Evolutionary conservation across 345 rosid species (phyloP).

Genomic region (Eucalyptus sp.): DNA sequence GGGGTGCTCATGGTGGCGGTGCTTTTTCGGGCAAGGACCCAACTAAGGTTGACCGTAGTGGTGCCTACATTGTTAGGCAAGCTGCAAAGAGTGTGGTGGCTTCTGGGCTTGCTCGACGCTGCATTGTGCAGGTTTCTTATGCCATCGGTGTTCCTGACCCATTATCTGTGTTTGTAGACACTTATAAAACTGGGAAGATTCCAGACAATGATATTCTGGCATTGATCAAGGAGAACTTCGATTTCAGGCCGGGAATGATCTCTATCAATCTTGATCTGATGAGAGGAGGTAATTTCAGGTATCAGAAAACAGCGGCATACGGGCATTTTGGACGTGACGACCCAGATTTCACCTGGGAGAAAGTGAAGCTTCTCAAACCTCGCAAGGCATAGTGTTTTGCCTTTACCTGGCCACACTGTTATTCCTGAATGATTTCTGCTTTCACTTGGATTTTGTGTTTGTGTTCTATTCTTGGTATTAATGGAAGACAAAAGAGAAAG

Average conservation of each 20-base stretch:
- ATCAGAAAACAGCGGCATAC: conserved; percentile 13
- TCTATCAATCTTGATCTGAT: conserved; percentile 9
- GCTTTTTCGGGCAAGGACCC: conserved; percentile 17
- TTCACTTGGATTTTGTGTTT: neutral
- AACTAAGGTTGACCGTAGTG: conserved; percentile 14
- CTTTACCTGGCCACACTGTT: neutral
- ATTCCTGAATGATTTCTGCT: neutral
- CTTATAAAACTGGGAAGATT: conserved; percentile 7
- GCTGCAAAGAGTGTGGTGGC: conserved; percentile 19
- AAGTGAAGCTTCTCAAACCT: conserved; percentile 14
- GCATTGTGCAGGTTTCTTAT: conserved; percentile 16
- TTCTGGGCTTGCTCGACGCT: conserved; percentile 17
- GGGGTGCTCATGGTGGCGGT: conserved; percentile 22
- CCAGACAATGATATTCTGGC: conserved; percentile 8
- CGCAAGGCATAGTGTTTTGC: conserved; percentile 2
- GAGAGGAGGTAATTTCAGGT: conserved; percentile 17
- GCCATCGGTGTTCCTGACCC: conserved; percentile 17
- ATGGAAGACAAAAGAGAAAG: neutral
- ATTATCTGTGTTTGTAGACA: conserved; percentile 6
- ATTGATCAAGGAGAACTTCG: conserved; percentile 10
- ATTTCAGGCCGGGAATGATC: conserved; percentile 22
- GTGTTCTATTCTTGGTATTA: neutral
- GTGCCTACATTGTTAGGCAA: conserved; percentile 9
- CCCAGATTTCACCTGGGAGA: conserved; percentile 14
- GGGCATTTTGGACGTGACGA: conserved; percentile 18